phyloP scores from a whole-genome alignment of 345 rosid species.

The Dovyalis caffra region DNA sequence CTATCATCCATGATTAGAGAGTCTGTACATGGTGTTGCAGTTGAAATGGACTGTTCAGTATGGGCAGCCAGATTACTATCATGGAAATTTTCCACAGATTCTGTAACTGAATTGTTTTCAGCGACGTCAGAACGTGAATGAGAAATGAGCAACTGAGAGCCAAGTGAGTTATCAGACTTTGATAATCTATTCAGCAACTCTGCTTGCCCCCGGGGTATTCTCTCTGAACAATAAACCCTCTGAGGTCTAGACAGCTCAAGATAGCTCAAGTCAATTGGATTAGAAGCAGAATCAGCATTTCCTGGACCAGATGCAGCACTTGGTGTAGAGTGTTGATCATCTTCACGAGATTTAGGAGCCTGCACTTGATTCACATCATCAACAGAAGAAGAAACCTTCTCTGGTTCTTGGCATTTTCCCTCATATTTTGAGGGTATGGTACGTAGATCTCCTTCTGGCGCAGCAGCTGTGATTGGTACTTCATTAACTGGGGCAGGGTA shows the following conservation, averaged over 20 bases:
- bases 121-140: conserved; percentile 43
- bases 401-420: conserved; percentile 33
- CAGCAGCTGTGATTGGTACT: conserved; percentile 12
- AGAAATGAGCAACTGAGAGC: conserved; percentile 59
- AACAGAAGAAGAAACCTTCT: conserved; percentile 36
- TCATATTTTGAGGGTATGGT: conserved; percentile 29
- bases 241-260: conserved; percentile 46
- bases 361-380: conserved; percentile 40
- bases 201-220: conserved; percentile 63
- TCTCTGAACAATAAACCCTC: conserved; percentile 71
- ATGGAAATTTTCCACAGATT: conserved; percentile 41
- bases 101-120: conserved; percentile 42
- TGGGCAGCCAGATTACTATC: conserved; percentile 45
- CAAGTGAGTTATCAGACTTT: conserved; percentile 72
- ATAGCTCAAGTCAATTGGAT: conserved; percentile 49
- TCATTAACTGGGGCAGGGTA: conserved; percentile 37
- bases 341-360: conserved; percentile 43
- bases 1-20: conserved; percentile 39
- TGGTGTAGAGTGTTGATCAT: conserved; percentile 44
- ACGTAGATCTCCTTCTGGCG: conserved; percentile 33
- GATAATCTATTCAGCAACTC: conserved; percentile 65
- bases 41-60: conserved; percentile 40
- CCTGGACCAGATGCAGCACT: conserved; percentile 37
- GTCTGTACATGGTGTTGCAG: conserved; percentile 27
- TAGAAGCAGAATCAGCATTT: conserved; percentile 44